Percentiles rank a stretch among this genome's conserved stretches.
phyloP scores from a whole-genome alignment of 345 rosid species.

The Populus nigra region DNA sequence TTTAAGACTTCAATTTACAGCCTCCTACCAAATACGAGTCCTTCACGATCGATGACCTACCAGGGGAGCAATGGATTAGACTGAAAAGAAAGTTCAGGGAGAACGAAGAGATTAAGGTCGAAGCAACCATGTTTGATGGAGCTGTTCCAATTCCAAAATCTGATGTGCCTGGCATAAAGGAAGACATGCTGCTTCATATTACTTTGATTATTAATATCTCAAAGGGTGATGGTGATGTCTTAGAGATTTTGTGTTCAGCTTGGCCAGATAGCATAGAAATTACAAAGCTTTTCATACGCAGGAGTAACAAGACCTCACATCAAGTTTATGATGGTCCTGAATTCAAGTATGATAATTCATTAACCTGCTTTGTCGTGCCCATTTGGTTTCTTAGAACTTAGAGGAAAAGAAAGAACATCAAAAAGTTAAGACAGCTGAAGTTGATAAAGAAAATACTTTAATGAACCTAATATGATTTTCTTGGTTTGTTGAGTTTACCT shows the following conservation, averaged over 20 bases:
- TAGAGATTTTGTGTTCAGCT: conserved; percentile 79
- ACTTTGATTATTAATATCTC: conserved; percentile 68
- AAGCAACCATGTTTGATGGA: conserved; percentile 86
- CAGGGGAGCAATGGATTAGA: conserved; percentile 86
- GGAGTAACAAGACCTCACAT: conserved; percentile 19
- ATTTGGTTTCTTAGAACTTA: conserved; percentile 4
- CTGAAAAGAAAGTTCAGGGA: conserved; percentile 57
- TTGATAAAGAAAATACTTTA: neutral
- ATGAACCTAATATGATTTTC: conserved; percentile 3
- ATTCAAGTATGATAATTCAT: conserved; percentile 52
- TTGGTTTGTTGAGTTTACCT: too few species aligned
- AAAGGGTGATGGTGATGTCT: conserved; percentile 47
- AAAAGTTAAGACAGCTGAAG: neutral
- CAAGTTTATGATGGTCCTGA: conserved; percentile 62
- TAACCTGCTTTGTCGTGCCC: conserved; percentile 4
- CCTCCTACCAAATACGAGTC: conserved; percentile 42
- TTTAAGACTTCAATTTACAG: conserved; percentile 34
- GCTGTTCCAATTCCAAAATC: conserved; percentile 47
- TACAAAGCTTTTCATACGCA: conserved; percentile 48
- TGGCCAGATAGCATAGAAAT: conserved; percentile 77
- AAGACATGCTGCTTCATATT: conserved; percentile 56
- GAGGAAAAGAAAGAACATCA: neutral
- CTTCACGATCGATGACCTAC: conserved; percentile 55
- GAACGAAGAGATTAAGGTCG: conserved; percentile 70
- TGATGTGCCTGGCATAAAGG: conserved; percentile 18